Evolutionary conservation across 2,329 filamentous ascomycete genomes (phyloP).

Genomic region (Rachicladosporium sp.): DNA sequence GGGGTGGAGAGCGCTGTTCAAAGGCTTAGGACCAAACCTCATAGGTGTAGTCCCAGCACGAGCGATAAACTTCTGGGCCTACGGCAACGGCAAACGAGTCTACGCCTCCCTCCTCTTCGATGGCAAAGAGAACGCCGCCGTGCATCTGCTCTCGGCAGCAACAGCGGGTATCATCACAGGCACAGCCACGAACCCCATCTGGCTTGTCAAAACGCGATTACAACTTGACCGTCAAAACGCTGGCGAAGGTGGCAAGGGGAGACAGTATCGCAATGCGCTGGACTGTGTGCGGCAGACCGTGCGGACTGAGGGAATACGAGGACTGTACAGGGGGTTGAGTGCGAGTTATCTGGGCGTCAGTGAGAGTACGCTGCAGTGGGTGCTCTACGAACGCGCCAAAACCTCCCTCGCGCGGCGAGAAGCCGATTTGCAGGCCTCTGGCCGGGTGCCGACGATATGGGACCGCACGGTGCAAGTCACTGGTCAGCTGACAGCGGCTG

Average conservation of each 20-base stretch:
- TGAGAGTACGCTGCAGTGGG: constrained; percentile 86
- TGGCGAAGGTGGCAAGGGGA: constrained; percentile 38
- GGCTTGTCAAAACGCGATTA: constrained; percentile 86
- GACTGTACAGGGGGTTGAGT: constrained; percentile 80
- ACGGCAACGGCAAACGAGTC: constrained; percentile 80
- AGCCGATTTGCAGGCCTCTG: constrained; percentile 40
- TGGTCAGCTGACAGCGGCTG: constrained; percentile 67
- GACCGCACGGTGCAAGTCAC: constrained; percentile 67
- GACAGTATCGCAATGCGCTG: constrained; percentile 74
- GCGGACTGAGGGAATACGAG: constrained; percentile 64
- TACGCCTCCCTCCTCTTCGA: constrained; percentile 64
- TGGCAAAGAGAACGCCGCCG: constrained; percentile 56
- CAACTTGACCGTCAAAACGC: constrained; percentile 82
- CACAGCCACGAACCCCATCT: constrained; percentile 90
- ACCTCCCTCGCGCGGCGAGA: constrained; percentile 54
- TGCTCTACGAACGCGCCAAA: constrained; percentile 90
- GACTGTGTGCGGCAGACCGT: constrained; percentile 80
- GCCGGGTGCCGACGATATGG: constrained; percentile 54
- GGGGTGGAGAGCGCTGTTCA: constrained; percentile 80
- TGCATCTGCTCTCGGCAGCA: constrained; percentile 67
- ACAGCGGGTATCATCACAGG: constrained; percentile 73
- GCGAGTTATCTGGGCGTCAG: constrained; percentile 85
- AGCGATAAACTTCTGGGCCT: constrained; percentile 87
- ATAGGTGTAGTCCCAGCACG: constrained; percentile 80
- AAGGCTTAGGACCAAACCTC: constrained; percentile 81